These are phyloP conservation scores for Psophocarpus tetragonolobus DNA, from an alignment of 306 rosid genomes.

Conservation along the genomic window DNA sequence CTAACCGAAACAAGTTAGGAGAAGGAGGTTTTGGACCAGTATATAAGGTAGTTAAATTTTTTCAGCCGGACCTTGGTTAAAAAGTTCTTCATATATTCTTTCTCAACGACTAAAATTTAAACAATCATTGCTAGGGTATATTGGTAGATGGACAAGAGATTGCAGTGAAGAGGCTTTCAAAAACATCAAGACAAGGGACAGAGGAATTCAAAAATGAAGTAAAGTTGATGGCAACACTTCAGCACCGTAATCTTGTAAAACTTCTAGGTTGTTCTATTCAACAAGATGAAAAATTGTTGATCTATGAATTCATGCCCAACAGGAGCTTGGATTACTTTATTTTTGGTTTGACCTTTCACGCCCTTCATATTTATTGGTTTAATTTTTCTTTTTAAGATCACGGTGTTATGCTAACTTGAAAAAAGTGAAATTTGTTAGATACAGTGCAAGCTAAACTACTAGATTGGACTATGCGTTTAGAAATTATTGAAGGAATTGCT, in stretches of 20 bases:
- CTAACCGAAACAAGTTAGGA: background rate
- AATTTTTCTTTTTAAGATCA: background rate
- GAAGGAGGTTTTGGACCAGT: background rate
- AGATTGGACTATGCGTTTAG: background rate
- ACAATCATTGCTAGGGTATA: background rate
- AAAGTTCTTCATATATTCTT: background rate
- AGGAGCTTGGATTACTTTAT: constrained; percentile 25
- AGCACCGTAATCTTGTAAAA: constrained; percentile 29
- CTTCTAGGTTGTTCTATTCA: constrained; percentile 28
- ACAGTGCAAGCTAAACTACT: background rate
- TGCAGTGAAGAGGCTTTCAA: background rate
- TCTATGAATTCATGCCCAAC: constrained; percentile 28
- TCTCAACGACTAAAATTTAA: background rate
- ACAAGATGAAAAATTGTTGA: constrained; percentile 4
- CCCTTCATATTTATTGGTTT: background rate
- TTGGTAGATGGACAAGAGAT: background rate
- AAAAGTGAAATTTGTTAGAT: background rate
- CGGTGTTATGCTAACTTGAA: background rate
- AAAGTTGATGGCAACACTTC: constrained; percentile 29
- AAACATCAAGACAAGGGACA: background rate
- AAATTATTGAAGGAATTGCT: constrained; percentile 16
- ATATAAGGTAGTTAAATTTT: background rate
- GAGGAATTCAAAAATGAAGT: constrained; percentile 29
- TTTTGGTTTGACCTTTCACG: constrained; percentile 22
- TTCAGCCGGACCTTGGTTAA: background rate